Base-by-base conservation (phyloP, 371 early-diverging fungal genomes). In the Phascolomyces articulosus region DNA sequence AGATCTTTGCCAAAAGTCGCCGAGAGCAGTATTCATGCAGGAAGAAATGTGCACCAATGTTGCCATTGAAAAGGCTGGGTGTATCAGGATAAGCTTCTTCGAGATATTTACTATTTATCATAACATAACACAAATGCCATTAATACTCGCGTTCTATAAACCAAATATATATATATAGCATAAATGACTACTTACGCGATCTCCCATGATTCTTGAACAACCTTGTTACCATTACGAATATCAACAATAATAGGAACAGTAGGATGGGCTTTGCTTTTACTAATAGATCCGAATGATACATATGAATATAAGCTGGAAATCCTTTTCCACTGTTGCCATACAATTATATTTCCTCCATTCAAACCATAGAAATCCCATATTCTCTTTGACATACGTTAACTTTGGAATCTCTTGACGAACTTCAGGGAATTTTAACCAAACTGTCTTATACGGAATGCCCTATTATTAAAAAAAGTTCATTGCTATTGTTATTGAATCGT, bases 231-330 rank as follows among this genome's bases (percentile, higher is more conserved):
- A 55, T 68, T 63, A 11, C 15, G 27, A 24, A 44, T 8, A 34
- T 65, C 65, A 23, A 63, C 60, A 48, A 68, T 68, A 16, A 68
- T 48, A 23, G 68, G 68, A 10, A 68, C 68, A n/a, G 68, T 68
- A 4, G 56, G 64, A 16, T 16, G 16, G 2, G 10, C 27, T 26
- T 59, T 55, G 49, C 40, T 60, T 13, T 60, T 60, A 44, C 68
- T 68, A 26, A 26, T 44, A 15, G 44, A 38, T 38, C 38, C 16
- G 16, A n/a, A 51, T 51, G 23, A 51, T 51, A 20, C 44, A 44
- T n/a, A n/a, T n/a, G n/a, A n/a, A n/a, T n/a, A n/a, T n/a, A n/a
- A n/a, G n/a, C n/a, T n/a, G n/a, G n/a, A n/a, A n/a, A n/a, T n/a
- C 34, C 34, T 34, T 34, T 31, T 34, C 34, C 34, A n/a, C n/a